Percentiles rank a stretch among this genome's conserved stretches.
Conservation (phyloP, 2,329 filamentous ascomycete genomes). For the Ascocoryne sarcoides region DNA sequence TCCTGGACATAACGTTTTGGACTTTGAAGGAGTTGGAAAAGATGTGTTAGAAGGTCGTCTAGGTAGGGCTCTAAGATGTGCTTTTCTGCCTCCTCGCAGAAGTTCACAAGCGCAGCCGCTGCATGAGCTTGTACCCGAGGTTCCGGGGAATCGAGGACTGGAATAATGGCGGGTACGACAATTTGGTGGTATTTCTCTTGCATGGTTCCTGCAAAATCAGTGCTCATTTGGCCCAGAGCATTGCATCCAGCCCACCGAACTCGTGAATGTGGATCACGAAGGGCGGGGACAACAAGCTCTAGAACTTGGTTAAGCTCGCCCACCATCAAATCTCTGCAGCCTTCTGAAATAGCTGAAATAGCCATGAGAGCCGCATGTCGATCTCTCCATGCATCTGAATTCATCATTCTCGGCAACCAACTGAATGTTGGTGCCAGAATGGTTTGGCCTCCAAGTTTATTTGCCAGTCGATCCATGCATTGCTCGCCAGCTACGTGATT, state of each 20-base stretch:
- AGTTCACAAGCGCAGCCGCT: slow-evolving; percentile 95
- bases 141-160: slow-evolving; percentile 81
- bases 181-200: slow-evolving; percentile 88
- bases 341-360: slow-evolving; percentile 96
- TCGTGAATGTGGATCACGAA: slow-evolving; percentile 83
- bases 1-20: slow-evolving; percentile 96
- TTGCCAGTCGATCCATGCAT: slow-evolving; percentile 94
- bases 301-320: slow-evolving; percentile 90
- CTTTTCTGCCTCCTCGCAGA: slow-evolving; percentile 97
- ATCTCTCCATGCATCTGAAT: slow-evolving; percentile 87
- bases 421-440: slow-evolving; percentile 89
- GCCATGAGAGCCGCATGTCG: slow-evolving; percentile 96
- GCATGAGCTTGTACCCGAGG: slow-evolving; percentile 94
- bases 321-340: slow-evolving; percentile 91
- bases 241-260: slow-evolving; percentile 98
- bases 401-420: slow-evolving; percentile 98
- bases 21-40: slow-evolving; percentile 82
- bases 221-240: slow-evolving; percentile 98
- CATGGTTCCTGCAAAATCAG: slow-evolving; percentile 96
- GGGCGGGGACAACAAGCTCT: slow-evolving; percentile 84
- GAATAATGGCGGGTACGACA: slow-evolving; percentile 84
- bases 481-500: slow-evolving; percentile 98
- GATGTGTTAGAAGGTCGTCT: slow-evolving; percentile 72
- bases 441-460: slow-evolving; percentile 92
- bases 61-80: slow-evolving; percentile 85